Evolutionary conservation across 2,329 filamentous ascomycete species (phyloP), one percentile per base, ranked within the genome.

Genomic region (Dothideomycetes sp.): DNA sequence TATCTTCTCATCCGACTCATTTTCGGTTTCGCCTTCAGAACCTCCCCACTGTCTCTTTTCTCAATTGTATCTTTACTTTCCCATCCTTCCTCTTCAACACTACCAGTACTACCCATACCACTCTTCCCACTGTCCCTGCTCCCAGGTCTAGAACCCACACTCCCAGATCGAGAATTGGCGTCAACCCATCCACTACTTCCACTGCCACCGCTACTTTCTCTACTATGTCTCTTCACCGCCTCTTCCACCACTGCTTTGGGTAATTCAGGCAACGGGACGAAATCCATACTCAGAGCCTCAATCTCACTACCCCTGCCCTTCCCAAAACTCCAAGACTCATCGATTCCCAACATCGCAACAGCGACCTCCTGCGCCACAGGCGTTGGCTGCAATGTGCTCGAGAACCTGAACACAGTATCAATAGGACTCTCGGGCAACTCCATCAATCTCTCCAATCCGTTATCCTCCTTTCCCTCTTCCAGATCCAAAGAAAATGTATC

Each of bases 1-100:
- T 50, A 38, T 25, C 49, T 41, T 18, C 49, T 41, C 39, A 54
- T 43, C 45, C 47, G 51, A 12, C 36, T 39, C 36, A 39, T 39
- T n/a, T n/a, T 32, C 10, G 31, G 24, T 20, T 43, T 43, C 11
- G 24, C 15, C 15, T 35, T 29, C 15, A 16, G 24, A 13, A 24
- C 8, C 12, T 29, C 18, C 12, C 11, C 24, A n/a, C 13, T 22
- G 3, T 8, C 17, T 18, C 15, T 30, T 19, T 5, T 22, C 27
- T 27, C 36, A 18, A 12, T 12, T 5, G 13, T 5, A 15, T 35
- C 38, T 4, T 17, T n/a, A 5, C 20, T 17, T 10, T 20, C 36
- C 33, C 46, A 41, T 27, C 44, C 30, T 9, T 33, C 24, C 27
- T 43, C 16, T 11, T 38, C 42, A 18, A 38, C 15, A n/a, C 39